phyloP scores from a whole-genome alignment of 371 early-diverging fungal species.

The Catenaria anguillulae region DNA sequence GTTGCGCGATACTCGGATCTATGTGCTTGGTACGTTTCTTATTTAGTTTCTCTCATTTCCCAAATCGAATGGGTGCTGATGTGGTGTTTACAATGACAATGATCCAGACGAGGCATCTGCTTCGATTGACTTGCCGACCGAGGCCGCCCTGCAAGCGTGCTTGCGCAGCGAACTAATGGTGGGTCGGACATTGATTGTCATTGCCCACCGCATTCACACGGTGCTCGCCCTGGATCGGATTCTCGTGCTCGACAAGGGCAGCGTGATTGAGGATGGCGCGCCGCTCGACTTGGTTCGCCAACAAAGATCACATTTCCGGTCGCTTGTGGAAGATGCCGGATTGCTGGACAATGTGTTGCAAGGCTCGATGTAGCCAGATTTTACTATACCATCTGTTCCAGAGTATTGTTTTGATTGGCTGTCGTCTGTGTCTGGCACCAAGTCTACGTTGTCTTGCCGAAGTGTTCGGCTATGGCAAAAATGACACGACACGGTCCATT shows the following conservation, averaged over 20 bases:
- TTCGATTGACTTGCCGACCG: constrained; percentile 25
- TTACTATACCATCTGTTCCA: too few species aligned
- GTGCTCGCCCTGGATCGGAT: constrained; percentile 74
- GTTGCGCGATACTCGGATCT: constrained; percentile 22
- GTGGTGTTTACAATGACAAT: too few species aligned
- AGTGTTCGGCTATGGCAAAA: too few species aligned
- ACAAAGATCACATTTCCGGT: constrained; percentile 46
- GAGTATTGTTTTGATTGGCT: too few species aligned
- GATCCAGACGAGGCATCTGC: background rate
- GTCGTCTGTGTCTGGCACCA: too few species aligned
- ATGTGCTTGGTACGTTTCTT: too few species aligned
- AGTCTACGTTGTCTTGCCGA: too few species aligned
- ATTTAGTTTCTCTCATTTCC: too few species aligned
- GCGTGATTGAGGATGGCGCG: constrained; percentile 61
- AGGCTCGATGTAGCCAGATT: too few species aligned
- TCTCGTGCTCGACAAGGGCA: constrained; percentile 62
- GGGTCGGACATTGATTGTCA: constrained; percentile 63
- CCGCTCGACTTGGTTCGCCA: constrained; percentile 47
- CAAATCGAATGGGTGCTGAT: too few species aligned
- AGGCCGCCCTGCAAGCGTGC: constrained; percentile 22
- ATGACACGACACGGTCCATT: too few species aligned
- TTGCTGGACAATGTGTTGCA: background rate
- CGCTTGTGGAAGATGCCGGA: constrained; percentile 42
- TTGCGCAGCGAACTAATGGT: constrained; percentile 25
- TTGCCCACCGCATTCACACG: constrained; percentile 84